Base-by-base conservation (phyloP, 2,329 filamentous ascomycete genomes). In the Botrytis squamosa region DNA sequence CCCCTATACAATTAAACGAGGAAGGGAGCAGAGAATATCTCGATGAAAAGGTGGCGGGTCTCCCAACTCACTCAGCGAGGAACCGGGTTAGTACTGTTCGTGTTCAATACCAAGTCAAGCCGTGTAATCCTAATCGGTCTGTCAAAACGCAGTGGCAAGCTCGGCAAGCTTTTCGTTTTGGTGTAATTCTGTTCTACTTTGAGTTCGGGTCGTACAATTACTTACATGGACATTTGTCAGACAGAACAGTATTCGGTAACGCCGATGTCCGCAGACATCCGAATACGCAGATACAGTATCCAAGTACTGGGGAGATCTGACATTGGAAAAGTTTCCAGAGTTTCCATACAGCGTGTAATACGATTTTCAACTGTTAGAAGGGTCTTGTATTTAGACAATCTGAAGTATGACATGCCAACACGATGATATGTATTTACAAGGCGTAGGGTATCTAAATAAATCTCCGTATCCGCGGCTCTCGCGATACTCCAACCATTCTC, bases 401-500 rank as follows among this genome's bases (percentile, higher is more conserved):
- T 38, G 20, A 60, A 36, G 57, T 4, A 38, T 22, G 33, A 60
- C 25, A 62, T 18, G 14, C 12, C 6, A 2, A n/a, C 10, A 63
- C 29, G 29, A 29, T 12, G 36, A 40, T 40, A 63, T n/a, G 36
- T 20, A 29, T 8, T 18, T 5, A 33, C 33, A 57, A 25, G 66
- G 49, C 36, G 22, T 10, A 57, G 36, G 42, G 5, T 33, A 33
- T 68, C 25, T 57, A 55, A 42, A 29, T n/a, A 42, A 12, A 33
- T 55, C 22, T 4, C 57, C 38, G 25, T 42, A 29, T 42, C 6
- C 16, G 25, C 36, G 25, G 46, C 36, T 57, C 49, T 68, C n/a
- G 66, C 18, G 66, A 18, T 33, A 57, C 66, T 42, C 66, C 66
- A 57, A 33, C 49, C 66, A 42, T 49, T n/a, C 40, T 68, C 16